Evolutionary conservation across 1,284 basidiomycete species (phyloP).

Genomic region (Moniliophthora roreri): DNA sequence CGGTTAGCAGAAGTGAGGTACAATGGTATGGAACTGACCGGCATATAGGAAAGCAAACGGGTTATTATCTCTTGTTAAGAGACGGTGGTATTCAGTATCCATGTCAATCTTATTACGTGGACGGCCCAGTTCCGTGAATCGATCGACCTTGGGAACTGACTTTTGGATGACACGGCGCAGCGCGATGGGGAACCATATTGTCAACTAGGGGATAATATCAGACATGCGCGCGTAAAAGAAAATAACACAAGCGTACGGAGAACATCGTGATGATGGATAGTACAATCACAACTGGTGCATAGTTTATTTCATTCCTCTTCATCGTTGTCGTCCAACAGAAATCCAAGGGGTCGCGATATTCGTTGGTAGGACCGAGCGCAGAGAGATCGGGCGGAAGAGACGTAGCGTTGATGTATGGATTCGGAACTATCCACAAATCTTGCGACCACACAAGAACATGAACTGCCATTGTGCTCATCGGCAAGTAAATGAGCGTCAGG

Average conservation of each 20-base stretch:
- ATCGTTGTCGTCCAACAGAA: constrained; percentile 82
- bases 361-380: constrained; percentile 53
- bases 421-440: constrained; percentile 71
- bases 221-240: constrained; percentile 4
- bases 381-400: constrained; percentile 45
- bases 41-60: constrained; percentile 75
- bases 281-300: constrained; percentile 62
- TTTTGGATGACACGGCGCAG: constrained; percentile 56
- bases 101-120: constrained; percentile 56
- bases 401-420: constrained; percentile 65
- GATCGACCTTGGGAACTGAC: constrained; percentile 67
- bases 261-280: constrained; percentile 46
- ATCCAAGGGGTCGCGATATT: constrained; percentile 64
- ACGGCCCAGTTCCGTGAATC: constrained; percentile 70
- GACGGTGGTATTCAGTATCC: constrained; percentile 73
- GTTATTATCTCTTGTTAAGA: constrained; percentile 64
- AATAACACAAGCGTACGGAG: constrained; percentile 48
- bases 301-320: constrained; percentile 72
- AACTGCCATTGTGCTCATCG: constrained; percentile 68
- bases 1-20: not conserved
- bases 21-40: constrained; percentile 37
- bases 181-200: constrained; percentile 72
- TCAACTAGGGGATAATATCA: constrained; percentile 43
- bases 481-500: constrained; percentile 66
- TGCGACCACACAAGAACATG: constrained; percentile 73